These are phyloP conservation scores for Microdochium paspali DNA, from an alignment of 2,329 filamentous ascomycete species.

Conservation along the genomic window DNA sequence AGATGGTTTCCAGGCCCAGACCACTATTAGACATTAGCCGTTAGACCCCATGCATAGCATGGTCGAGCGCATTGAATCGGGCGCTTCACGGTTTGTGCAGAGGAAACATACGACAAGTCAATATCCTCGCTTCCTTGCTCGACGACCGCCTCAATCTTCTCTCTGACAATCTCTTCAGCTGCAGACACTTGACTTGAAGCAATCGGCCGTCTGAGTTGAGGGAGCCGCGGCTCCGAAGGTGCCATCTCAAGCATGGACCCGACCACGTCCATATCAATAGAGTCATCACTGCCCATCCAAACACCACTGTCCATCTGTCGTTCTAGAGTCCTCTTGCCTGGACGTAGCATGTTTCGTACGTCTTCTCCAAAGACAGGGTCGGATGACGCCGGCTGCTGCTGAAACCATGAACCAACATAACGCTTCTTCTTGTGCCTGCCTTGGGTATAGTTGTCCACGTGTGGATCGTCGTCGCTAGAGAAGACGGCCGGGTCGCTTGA, in stretches of 20 bases:
- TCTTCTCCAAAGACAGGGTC: slow-evolving; percentile 36
- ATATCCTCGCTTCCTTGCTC: slow-evolving; percentile 50
- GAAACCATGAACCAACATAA: slow-evolving; percentile 60
- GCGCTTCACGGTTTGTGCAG: too few relatives aligned
- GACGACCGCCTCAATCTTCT: slow-evolving; percentile 40
- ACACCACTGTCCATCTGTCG: slow-evolving; percentile 61
- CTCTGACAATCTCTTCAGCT: slow-evolving; percentile 33
- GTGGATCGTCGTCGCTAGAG: slow-evolving; percentile 63
- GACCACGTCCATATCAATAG: slow-evolving; percentile 31
- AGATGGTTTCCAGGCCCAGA: slow-evolving; percentile 40
- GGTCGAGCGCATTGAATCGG: background rate
- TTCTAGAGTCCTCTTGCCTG: slow-evolving; percentile 40
- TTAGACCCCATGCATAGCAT: background rate
- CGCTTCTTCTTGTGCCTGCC: slow-evolving; percentile 49
- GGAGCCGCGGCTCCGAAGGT: slow-evolving; percentile 24
- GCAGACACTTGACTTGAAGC: slow-evolving; percentile 9
- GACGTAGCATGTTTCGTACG: slow-evolving; percentile 22
- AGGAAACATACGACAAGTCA: slow-evolving; percentile 49
- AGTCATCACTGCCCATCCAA: slow-evolving; percentile 54
- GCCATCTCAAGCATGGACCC: slow-evolving; percentile 27
- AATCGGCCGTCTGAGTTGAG: slow-evolving; percentile 21
- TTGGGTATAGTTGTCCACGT: slow-evolving; percentile 53
- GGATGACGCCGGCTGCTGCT: slow-evolving; percentile 43
- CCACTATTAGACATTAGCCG: slow-evolving; percentile 14
- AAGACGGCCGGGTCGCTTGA: slow-evolving; percentile 66